Evolutionary conservation across 2,329 filamentous ascomycete species (phyloP), one percentile per base, ranked within the genome.

Genomic region (Tolypocladium pustulatum): DNA sequence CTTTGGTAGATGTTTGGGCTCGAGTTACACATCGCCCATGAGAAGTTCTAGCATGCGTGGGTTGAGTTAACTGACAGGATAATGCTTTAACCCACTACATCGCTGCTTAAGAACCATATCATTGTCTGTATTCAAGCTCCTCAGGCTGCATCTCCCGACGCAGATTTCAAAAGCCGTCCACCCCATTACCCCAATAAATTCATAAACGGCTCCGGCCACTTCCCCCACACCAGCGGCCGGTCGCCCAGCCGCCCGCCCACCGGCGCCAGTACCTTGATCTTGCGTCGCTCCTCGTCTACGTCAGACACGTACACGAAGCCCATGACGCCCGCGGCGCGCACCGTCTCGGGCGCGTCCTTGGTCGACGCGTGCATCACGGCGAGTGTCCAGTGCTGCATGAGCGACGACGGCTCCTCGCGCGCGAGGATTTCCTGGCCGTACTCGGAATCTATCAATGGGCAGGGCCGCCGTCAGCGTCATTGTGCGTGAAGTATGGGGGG

Each of bases 221-320:
- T 84, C 10, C 90, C 91, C 85, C 89, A 88, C 22, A 97, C 79
- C 67, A 97, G 77, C 6, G 93, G 91, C 68, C 87, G 81, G 64
- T 88, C 84, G 0, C 90, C 91, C 60, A 96, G 79, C 60, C 89
- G 81, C 2, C 91, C 91, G 57, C 89, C 89, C 61, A 96, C 85
- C 1, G 94, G 94, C 22, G 90, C 87, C 60, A 99, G 76, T 25
- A 97, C 78, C 68, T 90, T 88, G 37, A 97, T 79, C 70, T 89
- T 89, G 64, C 85, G 85, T 71, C 89, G 89, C 65, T 88, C 87
- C 68, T 90, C 89, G 68, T 99, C 92, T 4, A 97, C 90, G 61
- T 96, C 90, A 0, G 90, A 88, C 20, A 97, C 89, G 68, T 96
- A 97, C 36, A 97, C 82, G 68, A 96, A 99, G 0, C 94, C 94